These are phyloP conservation scores for Gilbertella persicaria DNA, from an alignment of 371 early-diverging fungal species.

Conservation along the genomic window DNA sequence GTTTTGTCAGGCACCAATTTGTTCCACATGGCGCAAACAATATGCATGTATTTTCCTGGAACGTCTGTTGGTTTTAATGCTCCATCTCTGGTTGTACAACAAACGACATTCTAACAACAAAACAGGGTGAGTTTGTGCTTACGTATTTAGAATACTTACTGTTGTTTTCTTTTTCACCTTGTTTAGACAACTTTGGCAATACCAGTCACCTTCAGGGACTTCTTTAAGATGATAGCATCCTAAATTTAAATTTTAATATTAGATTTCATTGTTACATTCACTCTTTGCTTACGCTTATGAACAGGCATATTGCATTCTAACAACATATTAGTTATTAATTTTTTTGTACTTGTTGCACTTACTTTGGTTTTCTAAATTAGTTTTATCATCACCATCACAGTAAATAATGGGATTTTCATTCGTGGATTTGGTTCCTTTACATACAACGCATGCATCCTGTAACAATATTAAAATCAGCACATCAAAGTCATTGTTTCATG, in stretches of 20 bases:
- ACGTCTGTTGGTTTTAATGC: slow-evolving; percentile 54
- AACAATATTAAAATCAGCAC: not conserved
- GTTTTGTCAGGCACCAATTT: slow-evolving; percentile 36
- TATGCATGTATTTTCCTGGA: slow-evolving; percentile 59
- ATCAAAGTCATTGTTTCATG: not conserved
- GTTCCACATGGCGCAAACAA: slow-evolving; percentile 59
- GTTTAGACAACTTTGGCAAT: slow-evolving; percentile 55
- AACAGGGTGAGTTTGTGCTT: not conserved
- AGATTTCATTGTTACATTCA: not conserved
- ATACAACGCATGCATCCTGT: slow-evolving; percentile 46
- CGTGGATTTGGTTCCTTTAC: slow-evolving; percentile 47
- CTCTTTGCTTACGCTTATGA: slow-evolving; percentile 44
- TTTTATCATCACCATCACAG: slow-evolving; percentile 58
- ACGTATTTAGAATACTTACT: slow-evolving; percentile 24
- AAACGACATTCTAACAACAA: slow-evolving; percentile 43
- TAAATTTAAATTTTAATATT: slow-evolving; percentile 5
- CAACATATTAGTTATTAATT: no score
- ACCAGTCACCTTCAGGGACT: slow-evolving; percentile 58
- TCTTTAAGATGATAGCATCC: slow-evolving; percentile 51
- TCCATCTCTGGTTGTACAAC: slow-evolving; percentile 51
- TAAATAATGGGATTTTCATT: slow-evolving; percentile 51
- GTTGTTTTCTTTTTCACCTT: slow-evolving; percentile 34
- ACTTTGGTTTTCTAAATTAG: not conserved
- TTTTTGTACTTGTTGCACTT: not conserved
- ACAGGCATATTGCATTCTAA: slow-evolving; percentile 59